phyloP scores from a whole-genome alignment of 768 basidiomycete species.

The Amanita phalloides region DNA sequence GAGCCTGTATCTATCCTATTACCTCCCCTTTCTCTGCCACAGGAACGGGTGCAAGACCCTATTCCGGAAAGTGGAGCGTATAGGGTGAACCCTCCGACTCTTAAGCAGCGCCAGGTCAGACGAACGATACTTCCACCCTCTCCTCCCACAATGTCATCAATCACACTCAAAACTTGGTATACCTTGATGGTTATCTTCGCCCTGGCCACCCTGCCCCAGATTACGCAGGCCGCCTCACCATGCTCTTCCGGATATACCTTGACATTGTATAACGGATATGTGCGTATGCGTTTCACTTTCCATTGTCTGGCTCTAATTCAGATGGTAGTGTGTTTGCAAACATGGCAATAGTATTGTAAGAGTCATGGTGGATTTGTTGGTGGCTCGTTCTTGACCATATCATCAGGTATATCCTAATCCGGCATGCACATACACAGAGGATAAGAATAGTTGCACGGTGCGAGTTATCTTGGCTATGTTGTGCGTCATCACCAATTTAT shows the following conservation, averaged over 20 bases:
- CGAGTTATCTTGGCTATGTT: background rate
- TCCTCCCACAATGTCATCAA: background rate
- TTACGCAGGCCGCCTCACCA: background rate
- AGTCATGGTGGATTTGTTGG: background rate
- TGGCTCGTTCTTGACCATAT: too few relatives aligned
- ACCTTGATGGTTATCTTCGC: background rate
- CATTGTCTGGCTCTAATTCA: background rate
- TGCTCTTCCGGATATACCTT: background rate
- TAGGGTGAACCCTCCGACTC: background rate
- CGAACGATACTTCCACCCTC: background rate
- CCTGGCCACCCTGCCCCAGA: background rate
- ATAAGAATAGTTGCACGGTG: background rate
- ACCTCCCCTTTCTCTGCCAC: too few relatives aligned
- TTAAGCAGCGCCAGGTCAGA: background rate
- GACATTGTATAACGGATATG: background rate
- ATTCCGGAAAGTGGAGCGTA: too few relatives aligned
- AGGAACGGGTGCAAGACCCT: too few relatives aligned
- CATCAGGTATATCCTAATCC: background rate
- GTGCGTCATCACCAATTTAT: background rate
- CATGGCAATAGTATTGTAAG: background rate
- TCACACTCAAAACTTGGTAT: background rate
- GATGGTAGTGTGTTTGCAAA: background rate
- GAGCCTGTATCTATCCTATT: too few relatives aligned
- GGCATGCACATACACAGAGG: background rate
- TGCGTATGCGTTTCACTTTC: background rate